Conservation (phyloP, 345 rosid genomes). For the Conringia planisiliqua region DNA sequence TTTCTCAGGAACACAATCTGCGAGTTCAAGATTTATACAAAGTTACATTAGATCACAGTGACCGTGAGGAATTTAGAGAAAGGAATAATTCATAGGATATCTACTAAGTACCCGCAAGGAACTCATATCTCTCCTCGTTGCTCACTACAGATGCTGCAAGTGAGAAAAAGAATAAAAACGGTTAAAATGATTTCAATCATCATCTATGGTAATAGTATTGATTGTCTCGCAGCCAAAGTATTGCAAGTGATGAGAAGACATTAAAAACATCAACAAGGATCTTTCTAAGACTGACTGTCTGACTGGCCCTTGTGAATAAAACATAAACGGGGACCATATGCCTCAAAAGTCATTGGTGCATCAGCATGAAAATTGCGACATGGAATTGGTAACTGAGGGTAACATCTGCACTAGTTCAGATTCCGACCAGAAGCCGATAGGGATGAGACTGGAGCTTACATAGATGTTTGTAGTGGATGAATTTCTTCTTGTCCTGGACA, state of each 20-base stretch:
- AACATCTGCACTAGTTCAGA: background rate
- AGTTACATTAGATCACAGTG: background rate
- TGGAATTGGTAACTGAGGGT: background rate
- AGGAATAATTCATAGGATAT: background rate
- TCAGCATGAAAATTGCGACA: background rate
- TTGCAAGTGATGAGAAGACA: background rate
- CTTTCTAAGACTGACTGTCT: background rate
- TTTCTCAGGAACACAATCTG: constrained; percentile 81
- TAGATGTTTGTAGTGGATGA: constrained; percentile 68
- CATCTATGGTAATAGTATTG: background rate
- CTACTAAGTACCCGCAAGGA: constrained; percentile 61
- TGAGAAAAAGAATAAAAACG: background rate
- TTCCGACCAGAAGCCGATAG: background rate
- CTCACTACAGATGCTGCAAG: constrained; percentile 66
- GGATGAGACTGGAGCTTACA: constrained; percentile 37
- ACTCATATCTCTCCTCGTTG: constrained; percentile 59
- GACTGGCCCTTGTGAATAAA: too few relatives aligned
- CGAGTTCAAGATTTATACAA: background rate
- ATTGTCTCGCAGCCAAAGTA: background rate
- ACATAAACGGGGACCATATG: background rate
- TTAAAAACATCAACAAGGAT: background rate
- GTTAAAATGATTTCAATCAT: background rate
- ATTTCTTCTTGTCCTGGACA: constrained; percentile 51
- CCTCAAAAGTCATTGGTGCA: background rate
- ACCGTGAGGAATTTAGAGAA: background rate